These are phyloP conservation scores for Mycogone perniciosa DNA, from an alignment of 2,329 filamentous ascomycete species.

Conservation along the genomic window DNA sequence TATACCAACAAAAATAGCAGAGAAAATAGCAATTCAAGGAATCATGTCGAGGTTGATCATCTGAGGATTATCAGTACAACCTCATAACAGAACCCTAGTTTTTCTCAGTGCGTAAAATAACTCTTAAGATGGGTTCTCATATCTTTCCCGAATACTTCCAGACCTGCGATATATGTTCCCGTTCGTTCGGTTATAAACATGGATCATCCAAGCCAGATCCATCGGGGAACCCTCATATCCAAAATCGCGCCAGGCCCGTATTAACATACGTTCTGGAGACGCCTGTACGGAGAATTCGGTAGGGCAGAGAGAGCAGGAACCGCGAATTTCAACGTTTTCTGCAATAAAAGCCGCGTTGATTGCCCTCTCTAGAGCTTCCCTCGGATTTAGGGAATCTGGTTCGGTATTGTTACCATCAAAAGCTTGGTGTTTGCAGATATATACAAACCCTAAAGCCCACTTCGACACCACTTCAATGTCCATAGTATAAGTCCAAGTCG, in stretches of 20 bases:
- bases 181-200: neutral
- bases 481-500: neutral
- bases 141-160: neutral
- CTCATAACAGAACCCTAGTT: too few species aligned
- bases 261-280: neutral
- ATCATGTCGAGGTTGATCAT: too few species aligned
- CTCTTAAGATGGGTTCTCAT: neutral
- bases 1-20: too few species aligned
- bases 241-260: slow-evolving; percentile 13
- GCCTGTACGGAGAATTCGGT: slow-evolving; percentile 7
- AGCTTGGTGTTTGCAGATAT: neutral
- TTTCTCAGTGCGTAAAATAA: too few species aligned
- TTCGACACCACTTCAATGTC: neutral
- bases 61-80: too few species aligned
- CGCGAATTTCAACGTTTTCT: neutral
- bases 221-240: slow-evolving; percentile 10
- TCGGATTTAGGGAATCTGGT: neutral
- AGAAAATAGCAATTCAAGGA: too few species aligned
- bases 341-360: neutral
- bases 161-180: neutral
- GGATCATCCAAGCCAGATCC: neutral
- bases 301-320: slow-evolving; percentile 7
- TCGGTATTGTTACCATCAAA: neutral
- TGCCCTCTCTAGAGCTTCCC: neutral
- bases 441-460: neutral